Conservation (phyloP, 495 filamentous ascomycete genomes). For the Aspergillus nanangensis region DNA sequence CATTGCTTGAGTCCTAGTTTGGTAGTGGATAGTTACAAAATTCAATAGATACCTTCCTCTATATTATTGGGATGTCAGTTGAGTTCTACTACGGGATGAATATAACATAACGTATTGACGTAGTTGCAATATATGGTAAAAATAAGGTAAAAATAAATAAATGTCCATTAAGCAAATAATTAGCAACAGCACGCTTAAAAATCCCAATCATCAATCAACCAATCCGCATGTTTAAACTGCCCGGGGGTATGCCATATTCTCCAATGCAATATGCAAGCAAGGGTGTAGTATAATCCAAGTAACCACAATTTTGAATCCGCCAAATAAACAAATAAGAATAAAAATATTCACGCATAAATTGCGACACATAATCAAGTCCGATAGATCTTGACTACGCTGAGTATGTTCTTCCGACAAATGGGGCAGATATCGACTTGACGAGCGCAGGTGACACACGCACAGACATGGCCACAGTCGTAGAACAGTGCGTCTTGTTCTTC, state of each 20-base stretch:
- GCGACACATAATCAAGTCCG: constrained; percentile 39
- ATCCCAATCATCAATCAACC: too few species aligned
- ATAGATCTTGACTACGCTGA: constrained; percentile 56
- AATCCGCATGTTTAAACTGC: too few species aligned
- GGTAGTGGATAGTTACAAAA: background rate
- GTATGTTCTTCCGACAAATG: constrained; percentile 57
- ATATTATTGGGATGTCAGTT: too few species aligned
- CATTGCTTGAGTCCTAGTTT: too few species aligned
- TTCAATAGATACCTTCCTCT: constrained; percentile 9
- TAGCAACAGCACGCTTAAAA: too few species aligned
- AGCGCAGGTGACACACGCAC: constrained; percentile 59
- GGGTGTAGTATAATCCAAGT: constrained; percentile 1
- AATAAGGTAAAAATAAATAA: too few species aligned
- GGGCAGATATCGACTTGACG: constrained; percentile 60
- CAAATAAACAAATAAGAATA: constrained; percentile 6
- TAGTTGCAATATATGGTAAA: too few species aligned
- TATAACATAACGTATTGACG: too few species aligned
- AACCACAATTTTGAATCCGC: constrained; percentile 8
- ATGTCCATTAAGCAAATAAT: too few species aligned
- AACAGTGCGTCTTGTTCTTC: constrained; percentile 58
- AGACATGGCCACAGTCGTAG: constrained; percentile 64
- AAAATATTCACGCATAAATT: background rate
- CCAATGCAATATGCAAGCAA: constrained; percentile 9
- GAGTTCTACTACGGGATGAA: too few species aligned
- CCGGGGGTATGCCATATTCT: constrained; percentile 20